These are phyloP conservation scores for Endogone sp. DNA, from an alignment of 192 early-diverging fungal genomes.

Conservation along the genomic window DNA sequence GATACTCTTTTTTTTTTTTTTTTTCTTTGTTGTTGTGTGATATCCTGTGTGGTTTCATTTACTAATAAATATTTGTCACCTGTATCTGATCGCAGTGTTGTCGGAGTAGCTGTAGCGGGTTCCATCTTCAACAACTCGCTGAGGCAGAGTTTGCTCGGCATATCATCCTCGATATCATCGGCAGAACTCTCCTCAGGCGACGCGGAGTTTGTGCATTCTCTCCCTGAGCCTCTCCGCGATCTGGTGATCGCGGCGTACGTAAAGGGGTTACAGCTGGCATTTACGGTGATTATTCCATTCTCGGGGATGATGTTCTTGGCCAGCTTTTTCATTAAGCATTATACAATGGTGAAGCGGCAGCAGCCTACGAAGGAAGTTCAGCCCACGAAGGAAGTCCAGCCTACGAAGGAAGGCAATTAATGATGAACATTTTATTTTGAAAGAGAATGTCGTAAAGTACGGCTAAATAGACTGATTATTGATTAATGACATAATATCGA, in stretches of 20 bases:
- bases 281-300: not conserved
- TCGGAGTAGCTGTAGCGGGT: conserved; percentile 64
- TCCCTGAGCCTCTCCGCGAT: not conserved
- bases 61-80: not conserved
- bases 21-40: not conserved
- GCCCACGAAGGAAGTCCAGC: too few relatives aligned
- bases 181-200: not conserved
- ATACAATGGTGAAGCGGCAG: too few relatives aligned
- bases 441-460: too few relatives aligned
- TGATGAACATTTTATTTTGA: too few relatives aligned
- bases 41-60: not conserved
- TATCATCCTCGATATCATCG: not conserved
- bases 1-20: not conserved
- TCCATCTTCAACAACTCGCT: conserved; percentile 48
- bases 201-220: not conserved
- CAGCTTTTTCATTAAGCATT: not conserved
- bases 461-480: too few relatives aligned
- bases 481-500: too few relatives aligned
- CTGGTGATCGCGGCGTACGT: not conserved
- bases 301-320: not conserved
- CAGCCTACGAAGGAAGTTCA: too few relatives aligned
- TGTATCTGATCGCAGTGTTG: conserved; percentile 16
- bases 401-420: too few relatives aligned
- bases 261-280: not conserved
- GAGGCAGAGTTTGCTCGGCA: not conserved